Conservation (phyloP, 2,329 filamentous ascomycete species). For the Aspergillus ruber region DNA sequence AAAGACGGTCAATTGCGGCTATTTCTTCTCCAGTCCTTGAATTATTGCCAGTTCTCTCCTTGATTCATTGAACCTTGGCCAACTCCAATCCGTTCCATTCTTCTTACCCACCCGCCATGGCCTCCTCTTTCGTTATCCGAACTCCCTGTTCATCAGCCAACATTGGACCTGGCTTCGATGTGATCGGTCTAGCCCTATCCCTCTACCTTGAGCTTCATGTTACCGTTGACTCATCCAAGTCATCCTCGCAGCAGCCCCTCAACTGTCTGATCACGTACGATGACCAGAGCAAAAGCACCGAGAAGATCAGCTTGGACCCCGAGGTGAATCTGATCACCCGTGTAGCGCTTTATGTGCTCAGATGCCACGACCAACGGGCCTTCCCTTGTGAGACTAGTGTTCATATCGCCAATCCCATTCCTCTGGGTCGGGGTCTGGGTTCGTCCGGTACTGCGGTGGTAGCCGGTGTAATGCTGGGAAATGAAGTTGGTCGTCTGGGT, state of each 20-base stretch:
- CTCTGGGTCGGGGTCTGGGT: constrained; percentile 84
- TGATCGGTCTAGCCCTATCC: constrained; percentile 86
- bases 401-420: constrained; percentile 93
- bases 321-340: constrained; percentile 89
- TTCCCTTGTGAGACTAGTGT: constrained; percentile 86
- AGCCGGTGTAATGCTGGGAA: constrained; percentile 86
- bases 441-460: constrained; percentile 94
- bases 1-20: no score
- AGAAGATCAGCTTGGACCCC: constrained; percentile 74
- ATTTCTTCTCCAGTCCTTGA: no score
- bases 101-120: constrained; percentile 5
- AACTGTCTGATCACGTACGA: constrained; percentile 88
- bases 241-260: constrained; percentile 29
- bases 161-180: constrained; percentile 95
- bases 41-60: neutral
- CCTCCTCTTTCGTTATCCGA: constrained; percentile 59
- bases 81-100: neutral
- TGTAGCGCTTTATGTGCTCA: constrained; percentile 86
- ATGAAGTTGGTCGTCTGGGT: constrained; percentile 74
- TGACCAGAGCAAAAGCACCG: constrained; percentile 64
- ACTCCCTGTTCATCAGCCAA: constrained; percentile 95
- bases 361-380: constrained; percentile 77
- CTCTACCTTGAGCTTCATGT: constrained; percentile 88
- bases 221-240: constrained; percentile 58
- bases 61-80: neutral